phyloP scores from a whole-genome alignment of 2,329 filamentous ascomycete species.

The Neurospora sp. region DNA sequence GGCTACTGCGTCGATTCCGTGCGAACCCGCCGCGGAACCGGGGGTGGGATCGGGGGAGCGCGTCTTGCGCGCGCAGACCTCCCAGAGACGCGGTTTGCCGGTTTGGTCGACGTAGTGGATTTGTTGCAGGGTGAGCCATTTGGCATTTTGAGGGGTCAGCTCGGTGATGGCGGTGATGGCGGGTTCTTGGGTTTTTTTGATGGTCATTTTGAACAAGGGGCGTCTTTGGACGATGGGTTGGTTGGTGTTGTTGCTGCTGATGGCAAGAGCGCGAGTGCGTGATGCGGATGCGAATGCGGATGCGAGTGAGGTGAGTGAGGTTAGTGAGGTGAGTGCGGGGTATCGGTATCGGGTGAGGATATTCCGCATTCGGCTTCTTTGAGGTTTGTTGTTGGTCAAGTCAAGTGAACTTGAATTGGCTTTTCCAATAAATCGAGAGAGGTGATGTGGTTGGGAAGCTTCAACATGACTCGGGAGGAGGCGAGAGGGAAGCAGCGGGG shows the following conservation, averaged over 20 bases:
- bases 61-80: slow-evolving; percentile 48
- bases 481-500: neutral
- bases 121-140: slow-evolving; percentile 46
- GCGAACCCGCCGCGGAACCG: slow-evolving; percentile 22
- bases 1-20: slow-evolving; percentile 50
- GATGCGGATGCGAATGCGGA: neutral
- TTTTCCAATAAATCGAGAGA: neutral
- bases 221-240: neutral
- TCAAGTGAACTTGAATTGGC: neutral
- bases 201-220: slow-evolving; percentile 20
- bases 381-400: neutral
- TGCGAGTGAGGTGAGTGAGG: neutral
- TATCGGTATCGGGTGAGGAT: neutral
- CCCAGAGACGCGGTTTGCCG: slow-evolving; percentile 46
- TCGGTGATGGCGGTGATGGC: slow-evolving; percentile 35
- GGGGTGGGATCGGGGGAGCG: slow-evolving; percentile 20
- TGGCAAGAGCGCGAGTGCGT: neutral
- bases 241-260: neutral
- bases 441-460: neutral
- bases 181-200: slow-evolving; percentile 32
- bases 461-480: neutral
- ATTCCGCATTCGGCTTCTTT: neutral
- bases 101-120: slow-evolving; percentile 48
- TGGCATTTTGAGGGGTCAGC: slow-evolving; percentile 37
- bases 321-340: neutral